phyloP scores from a whole-genome alignment of 1,284 basidiomycete species.

The Crepidotus sp. region DNA sequence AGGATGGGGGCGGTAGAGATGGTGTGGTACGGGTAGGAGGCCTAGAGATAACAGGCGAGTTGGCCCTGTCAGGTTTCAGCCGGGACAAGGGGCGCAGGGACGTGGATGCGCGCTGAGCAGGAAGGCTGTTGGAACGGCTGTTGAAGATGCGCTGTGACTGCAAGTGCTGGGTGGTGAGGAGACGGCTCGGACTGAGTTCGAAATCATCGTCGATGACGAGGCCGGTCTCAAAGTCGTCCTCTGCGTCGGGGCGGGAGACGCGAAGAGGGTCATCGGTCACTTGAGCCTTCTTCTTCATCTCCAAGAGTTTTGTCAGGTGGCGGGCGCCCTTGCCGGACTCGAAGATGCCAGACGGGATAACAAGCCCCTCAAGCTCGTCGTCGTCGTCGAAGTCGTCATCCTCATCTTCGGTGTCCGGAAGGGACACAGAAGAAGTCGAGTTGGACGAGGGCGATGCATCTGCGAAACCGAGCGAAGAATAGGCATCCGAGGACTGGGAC shows the following conservation, averaged over 20 bases:
- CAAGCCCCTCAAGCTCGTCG: slow-evolving; percentile 68
- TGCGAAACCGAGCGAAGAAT: slow-evolving; percentile 65
- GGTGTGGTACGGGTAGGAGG: slow-evolving; percentile 54
- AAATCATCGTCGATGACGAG: slow-evolving; percentile 72
- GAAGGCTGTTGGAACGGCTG: slow-evolving; percentile 46
- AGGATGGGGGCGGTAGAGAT: slow-evolving; percentile 42
- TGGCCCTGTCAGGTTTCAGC: slow-evolving; percentile 50
- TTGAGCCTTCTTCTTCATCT: slow-evolving; percentile 60
- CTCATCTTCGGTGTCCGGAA: slow-evolving; percentile 63
- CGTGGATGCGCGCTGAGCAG: slow-evolving; percentile 35
- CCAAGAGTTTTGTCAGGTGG: slow-evolving; percentile 63
- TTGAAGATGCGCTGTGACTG: slow-evolving; percentile 34
- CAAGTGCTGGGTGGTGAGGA: slow-evolving; percentile 48
- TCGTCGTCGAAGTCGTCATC: slow-evolving; percentile 57
- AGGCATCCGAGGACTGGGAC: slow-evolving; percentile 75
- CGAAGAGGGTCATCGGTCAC: slow-evolving; percentile 41
- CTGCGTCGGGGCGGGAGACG: slow-evolving; percentile 50
- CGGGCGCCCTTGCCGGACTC: slow-evolving; percentile 58
- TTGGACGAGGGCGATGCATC: slow-evolving; percentile 64
- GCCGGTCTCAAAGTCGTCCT: slow-evolving; percentile 76
- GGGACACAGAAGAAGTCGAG: slow-evolving; percentile 55
- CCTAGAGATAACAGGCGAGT: slow-evolving; percentile 59
- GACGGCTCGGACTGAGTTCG: slow-evolving; percentile 68
- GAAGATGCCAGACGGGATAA: slow-evolving; percentile 65
- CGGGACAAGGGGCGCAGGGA: slow-evolving; percentile 52